Evolutionary conservation across 257 asterid species (phyloP).

Genomic region (Petunia axillaris): DNA sequence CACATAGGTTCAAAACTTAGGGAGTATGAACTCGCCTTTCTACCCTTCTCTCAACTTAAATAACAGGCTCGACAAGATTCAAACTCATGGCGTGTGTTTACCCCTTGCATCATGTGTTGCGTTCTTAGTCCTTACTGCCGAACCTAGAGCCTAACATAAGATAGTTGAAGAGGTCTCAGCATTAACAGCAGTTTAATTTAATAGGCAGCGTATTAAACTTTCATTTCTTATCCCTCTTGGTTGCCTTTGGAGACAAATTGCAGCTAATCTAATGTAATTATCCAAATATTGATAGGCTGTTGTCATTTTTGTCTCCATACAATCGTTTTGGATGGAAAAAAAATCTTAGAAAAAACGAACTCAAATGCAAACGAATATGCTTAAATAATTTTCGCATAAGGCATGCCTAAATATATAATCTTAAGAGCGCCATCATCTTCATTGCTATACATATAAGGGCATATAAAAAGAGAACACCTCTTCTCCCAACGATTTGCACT

Average conservation of each 20-base stretch:
- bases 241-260: too few relatives aligned
- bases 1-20: neutral
- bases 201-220: too few relatives aligned
- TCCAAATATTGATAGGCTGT: too few relatives aligned
- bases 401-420: neutral
- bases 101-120: neutral
- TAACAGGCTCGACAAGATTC: too few relatives aligned
- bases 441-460: neutral
- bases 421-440: neutral
- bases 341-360: neutral
- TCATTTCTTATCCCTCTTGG: too few relatives aligned
- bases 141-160: neutral
- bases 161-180: neutral
- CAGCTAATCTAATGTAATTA: too few relatives aligned
- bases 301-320: too few relatives aligned
- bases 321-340: neutral
- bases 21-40: neutral
- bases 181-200: too few relatives aligned
- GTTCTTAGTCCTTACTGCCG: neutral
- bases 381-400: neutral
- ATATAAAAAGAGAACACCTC: slow-evolving; percentile 48
- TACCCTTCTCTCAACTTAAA: neutral
- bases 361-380: neutral
- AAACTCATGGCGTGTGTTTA: neutral
- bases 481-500: slow-evolving; percentile 95